Percentiles rank a stretch among this genome's conserved stretches.
Evolutionary conservation across 176 grass and related monocot species (phyloP).

Genomic region (Guadua angustifolia): DNA sequence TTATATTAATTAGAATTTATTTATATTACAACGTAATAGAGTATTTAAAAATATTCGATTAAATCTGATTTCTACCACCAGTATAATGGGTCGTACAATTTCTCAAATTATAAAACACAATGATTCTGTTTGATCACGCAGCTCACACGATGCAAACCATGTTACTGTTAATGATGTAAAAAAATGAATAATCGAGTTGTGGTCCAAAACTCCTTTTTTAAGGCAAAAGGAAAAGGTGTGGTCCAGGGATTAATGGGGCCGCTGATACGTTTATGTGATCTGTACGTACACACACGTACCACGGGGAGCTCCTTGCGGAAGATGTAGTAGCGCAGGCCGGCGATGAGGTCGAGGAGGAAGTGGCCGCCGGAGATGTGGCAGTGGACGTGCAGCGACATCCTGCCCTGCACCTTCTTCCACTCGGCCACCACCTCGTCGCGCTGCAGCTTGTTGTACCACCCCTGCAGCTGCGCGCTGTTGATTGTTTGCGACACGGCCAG

Average conservation of each 20-base stretch:
- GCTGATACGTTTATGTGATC: background rate
- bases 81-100: too few species aligned
- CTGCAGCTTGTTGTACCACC: conserved; percentile 93
- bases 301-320: conserved; percentile 93
- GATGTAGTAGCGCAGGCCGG: conserved; percentile 88
- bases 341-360: conserved; percentile 92
- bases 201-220: background rate
- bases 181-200: background rate
- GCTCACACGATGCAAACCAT: background rate
- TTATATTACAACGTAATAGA: too few species aligned
- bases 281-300: conserved; percentile 46
- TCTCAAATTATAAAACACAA: background rate
- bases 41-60: too few species aligned
- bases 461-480: conserved; percentile 89
- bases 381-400: conserved; percentile 97
- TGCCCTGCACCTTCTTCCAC: conserved; percentile 82
- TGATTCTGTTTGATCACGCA: background rate
- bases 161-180: background rate
- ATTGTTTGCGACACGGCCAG: conserved; percentile 83
- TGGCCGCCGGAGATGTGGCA: conserved; percentile 99
- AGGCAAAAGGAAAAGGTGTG: background rate
- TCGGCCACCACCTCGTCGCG: conserved; percentile 97
- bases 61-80: too few species aligned
- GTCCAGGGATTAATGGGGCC: background rate
- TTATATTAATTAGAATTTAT: too few species aligned